phyloP scores from a whole-genome alignment of 352 stramenopile species.

The Globisporangium spinosum region DNA sequence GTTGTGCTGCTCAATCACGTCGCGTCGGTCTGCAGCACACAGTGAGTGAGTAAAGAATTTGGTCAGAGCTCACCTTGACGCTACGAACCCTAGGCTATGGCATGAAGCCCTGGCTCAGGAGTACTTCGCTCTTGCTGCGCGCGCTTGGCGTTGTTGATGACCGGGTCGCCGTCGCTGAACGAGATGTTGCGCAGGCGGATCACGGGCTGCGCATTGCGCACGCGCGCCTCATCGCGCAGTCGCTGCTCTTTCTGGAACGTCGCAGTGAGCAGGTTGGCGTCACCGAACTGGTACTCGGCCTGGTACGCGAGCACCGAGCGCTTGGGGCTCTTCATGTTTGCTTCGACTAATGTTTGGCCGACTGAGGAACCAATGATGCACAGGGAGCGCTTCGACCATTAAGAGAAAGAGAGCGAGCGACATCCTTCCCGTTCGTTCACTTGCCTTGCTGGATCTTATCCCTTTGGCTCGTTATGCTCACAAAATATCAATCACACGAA shows the following conservation, averaged over 20 bases:
- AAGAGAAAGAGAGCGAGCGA: background rate
- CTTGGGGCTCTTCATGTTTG: constrained; percentile 44
- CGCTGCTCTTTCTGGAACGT: constrained; percentile 42
- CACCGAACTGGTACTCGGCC: constrained; percentile 62
- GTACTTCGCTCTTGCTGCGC: constrained; percentile 55
- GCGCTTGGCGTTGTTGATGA: constrained; percentile 49
- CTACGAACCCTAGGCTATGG: background rate
- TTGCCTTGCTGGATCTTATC: background rate
- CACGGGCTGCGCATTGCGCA: constrained; percentile 43
- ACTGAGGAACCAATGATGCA: background rate
- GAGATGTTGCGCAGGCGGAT: constrained; percentile 31
- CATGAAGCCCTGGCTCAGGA: background rate
- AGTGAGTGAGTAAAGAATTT: background rate
- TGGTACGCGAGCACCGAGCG: constrained; percentile 41
- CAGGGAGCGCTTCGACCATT: background rate
- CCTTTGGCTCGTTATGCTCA: background rate
- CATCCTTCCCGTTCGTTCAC: background rate
- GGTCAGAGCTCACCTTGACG: background rate
- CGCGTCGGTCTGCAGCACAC: constrained; percentile 34
- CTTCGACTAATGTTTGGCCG: background rate
- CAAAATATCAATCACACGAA: background rate
- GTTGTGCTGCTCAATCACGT: constrained; percentile 51
- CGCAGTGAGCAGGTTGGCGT: constrained; percentile 58
- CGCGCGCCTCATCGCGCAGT: constrained; percentile 39
- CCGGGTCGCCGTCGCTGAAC: constrained; percentile 20